Evolutionary conservation across 2,329 filamentous ascomycete species (phyloP).

Genomic region (Alternaria solani): DNA sequence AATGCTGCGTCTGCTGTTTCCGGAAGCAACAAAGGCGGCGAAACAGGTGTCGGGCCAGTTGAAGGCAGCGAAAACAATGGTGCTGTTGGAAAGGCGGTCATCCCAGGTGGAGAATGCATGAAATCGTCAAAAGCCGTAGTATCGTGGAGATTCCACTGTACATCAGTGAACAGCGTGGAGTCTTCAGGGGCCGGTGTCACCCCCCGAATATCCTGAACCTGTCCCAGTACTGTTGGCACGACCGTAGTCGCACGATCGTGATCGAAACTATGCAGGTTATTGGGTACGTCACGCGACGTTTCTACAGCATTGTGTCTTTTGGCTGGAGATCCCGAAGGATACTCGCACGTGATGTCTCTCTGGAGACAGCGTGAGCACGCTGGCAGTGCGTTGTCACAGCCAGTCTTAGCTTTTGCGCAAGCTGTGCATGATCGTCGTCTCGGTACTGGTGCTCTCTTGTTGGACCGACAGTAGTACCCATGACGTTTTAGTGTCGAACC

Average conservation of each 20-base stretch:
- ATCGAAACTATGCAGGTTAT: neutral
- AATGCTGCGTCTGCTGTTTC: neutral
- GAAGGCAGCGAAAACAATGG: neutral
- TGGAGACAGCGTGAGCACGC: conserved; percentile 5
- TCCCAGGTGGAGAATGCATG: neutral
- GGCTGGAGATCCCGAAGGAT: neutral
- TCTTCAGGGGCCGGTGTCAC: neutral
- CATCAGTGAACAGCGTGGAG: neutral
- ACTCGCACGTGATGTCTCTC: conserved; percentile 2
- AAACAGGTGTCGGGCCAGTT: neutral
- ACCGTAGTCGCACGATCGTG: neutral
- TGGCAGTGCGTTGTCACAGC: conserved; percentile 4
- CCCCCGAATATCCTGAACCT: neutral
- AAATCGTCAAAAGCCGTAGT: neutral
- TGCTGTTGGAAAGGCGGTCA: neutral
- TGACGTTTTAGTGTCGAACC: conserved; percentile 4
- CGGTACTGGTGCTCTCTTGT: neutral
- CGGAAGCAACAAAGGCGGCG: neutral
- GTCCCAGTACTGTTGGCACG: neutral
- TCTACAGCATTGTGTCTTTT: neutral
- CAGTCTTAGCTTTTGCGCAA: conserved; percentile 11
- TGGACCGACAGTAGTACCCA: conserved; percentile 6
- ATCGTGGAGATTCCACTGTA: neutral
- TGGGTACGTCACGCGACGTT: neutral
- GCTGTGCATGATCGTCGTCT: conserved; percentile 11